Percentiles rank a stretch among this genome's conserved stretches.
Conservation (phyloP, 2,329 filamentous ascomycete genomes). For the Lomentospora prolificans region DNA sequence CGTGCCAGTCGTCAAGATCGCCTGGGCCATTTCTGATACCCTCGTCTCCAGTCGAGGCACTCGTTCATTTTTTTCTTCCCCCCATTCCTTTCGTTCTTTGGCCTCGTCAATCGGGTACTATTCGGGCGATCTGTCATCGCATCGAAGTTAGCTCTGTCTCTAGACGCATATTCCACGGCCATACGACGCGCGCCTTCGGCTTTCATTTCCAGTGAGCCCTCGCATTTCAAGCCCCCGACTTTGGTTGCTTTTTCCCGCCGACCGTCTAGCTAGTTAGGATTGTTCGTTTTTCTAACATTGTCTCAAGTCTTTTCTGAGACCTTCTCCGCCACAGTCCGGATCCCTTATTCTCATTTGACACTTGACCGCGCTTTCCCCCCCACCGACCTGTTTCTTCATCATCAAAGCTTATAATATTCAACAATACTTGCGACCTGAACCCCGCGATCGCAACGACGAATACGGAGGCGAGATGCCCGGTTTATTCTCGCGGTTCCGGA, state of each 20-base stretch:
- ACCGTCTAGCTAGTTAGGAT: not conserved
- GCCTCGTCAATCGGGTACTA: not conserved
- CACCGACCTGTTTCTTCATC: not conserved
- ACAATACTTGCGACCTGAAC: not conserved
- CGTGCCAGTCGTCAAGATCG: not conserved
- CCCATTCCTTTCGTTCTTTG: not conserved
- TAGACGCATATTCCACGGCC: no score
- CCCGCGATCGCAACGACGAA: not conserved
- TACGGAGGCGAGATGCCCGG: constrained; percentile 35
- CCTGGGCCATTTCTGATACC: not conserved
- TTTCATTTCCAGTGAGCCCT: not conserved
- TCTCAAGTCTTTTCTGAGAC: not conserved
- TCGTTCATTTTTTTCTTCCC: not conserved
- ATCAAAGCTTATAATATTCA: not conserved
- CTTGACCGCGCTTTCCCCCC: not conserved
- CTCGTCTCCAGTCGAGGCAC: not conserved
- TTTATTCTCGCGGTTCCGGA: constrained; percentile 58
- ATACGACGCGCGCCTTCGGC: not conserved
- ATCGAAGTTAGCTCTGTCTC: no score
- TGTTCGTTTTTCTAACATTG: not conserved
- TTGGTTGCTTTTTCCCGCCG: not conserved
- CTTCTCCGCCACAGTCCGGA: not conserved
- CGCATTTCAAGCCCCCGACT: not conserved
- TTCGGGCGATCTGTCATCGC: not conserved
- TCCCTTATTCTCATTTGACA: not conserved